Conservation (phyloP, 345 rosid genomes). For the Acer campestre region DNA sequence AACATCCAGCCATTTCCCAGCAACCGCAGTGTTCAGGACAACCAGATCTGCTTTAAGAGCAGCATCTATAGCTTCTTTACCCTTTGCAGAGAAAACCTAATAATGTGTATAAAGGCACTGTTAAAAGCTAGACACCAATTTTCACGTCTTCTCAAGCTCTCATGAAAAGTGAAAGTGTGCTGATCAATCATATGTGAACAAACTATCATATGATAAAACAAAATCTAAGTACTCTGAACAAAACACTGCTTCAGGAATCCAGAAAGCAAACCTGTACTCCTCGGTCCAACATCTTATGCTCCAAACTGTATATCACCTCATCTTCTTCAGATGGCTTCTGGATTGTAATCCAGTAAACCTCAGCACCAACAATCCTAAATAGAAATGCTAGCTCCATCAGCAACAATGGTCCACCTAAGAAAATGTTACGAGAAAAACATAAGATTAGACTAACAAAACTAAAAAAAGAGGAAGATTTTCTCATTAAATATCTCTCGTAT, state of each 20-base stretch:
- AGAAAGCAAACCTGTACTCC: constrained; percentile 46
- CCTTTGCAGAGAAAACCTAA: constrained; percentile 69
- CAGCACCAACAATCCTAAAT: constrained; percentile 53
- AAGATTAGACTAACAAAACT: neutral
- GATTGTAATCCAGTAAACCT: constrained; percentile 53
- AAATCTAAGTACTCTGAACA: no score
- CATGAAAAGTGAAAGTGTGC: constrained; percentile 7
- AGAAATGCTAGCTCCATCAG: constrained; percentile 61
- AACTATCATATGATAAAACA: neutral
- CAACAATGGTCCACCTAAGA: constrained; percentile 53
- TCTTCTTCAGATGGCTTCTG: constrained; percentile 40
- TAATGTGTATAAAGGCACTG: neutral
- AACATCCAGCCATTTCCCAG: constrained; percentile 91
- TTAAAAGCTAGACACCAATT: constrained; percentile 7
- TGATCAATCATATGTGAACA: neutral
- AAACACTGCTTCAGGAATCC: neutral
- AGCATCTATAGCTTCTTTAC: constrained; percentile 61
- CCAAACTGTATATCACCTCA: constrained; percentile 50
- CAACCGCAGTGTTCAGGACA: constrained; percentile 87
- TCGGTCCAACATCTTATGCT: constrained; percentile 54
- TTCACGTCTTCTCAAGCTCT: constrained; percentile 10
- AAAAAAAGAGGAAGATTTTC: constrained; percentile 2
- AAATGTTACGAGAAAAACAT: neutral
- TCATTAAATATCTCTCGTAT: neutral
- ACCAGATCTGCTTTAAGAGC: constrained; percentile 82